Base-by-base conservation (phyloP, 2,329 filamentous ascomycete genomes). In the Paracorniculantispora psalliotae region DNA sequence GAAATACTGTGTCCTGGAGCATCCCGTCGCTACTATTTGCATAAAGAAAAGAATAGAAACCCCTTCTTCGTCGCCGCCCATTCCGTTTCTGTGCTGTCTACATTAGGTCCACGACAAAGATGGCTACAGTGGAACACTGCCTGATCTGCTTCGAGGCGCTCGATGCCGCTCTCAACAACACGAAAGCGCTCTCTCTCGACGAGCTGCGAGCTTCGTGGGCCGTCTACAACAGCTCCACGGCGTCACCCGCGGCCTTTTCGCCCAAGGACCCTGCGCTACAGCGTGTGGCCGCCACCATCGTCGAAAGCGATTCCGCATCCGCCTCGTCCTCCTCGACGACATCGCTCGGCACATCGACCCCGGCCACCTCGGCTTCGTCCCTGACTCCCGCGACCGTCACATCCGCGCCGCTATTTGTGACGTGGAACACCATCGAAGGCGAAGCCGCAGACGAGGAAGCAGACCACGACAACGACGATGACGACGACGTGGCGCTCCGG, bases 61-160 rank as follows among this genome's bases (percentile, higher is more conserved):
- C n/a, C 30, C 12, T 33, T 33, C 30, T 12, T 33, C 30, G 30
- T 33, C 30, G n/a, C n/a, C n/a, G n/a, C n/a, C n/a, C n/a, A n/a
- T 33, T 33, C 12, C 30, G 30, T 33, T 43, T n/a, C 43, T 43
- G 15, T 13, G n/a, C 37, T 26, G 13, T 25, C 47, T n/a, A 25
- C 39, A 41, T 66, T 41, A 47, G 23, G 46, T 33, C 35, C 23
- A 17, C 6, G 21, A 33, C 4, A 23, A 51, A 47, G 65, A 97
- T 97, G 93, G 93, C 94, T 51, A 88, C 89, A 59, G 76, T 84
- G 67, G 88, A 87, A 61, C 93, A 97, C 75, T 97, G 92, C 74
- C 86, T 93, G 68, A 92, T 88, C 75, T 97, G 92, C 79, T 97
- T 99, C 79, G 94, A 99, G 75, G 81, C 81, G 43, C 85, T 99